phyloP scores from a whole-genome alignment of 768 basidiomycete genomes.

The Porpolomopsis calyptriformis region DNA sequence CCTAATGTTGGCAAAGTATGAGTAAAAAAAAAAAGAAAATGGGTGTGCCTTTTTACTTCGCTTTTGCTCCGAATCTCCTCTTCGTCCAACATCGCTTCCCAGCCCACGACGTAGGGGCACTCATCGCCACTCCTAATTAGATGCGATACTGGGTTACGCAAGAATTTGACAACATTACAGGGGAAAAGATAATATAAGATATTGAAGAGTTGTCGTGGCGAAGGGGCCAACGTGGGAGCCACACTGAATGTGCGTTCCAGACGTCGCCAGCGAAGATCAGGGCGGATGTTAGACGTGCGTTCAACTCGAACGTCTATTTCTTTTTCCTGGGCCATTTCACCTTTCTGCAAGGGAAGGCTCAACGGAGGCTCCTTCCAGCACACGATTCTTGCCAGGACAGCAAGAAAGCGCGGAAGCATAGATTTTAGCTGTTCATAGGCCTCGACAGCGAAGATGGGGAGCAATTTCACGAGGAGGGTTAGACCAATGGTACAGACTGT shows the following conservation, averaged over 20 bases:
- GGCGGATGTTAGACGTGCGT: constrained; percentile 32
- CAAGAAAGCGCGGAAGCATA: constrained; percentile 55
- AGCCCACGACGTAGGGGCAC: constrained; percentile 56
- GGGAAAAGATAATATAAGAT: constrained; percentile 86
- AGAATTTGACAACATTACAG: constrained; percentile 73
- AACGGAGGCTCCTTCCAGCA: constrained; percentile 81
- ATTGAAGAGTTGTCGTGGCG: constrained; percentile 60
- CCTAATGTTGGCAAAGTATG: constrained; percentile 25
- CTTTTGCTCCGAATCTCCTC: constrained; percentile 60
- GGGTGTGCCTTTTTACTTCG: constrained; percentile 42
- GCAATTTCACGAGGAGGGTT: constrained; percentile 53
- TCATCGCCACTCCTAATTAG: constrained; percentile 39
- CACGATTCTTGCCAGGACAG: constrained; percentile 57
- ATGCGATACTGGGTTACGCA: constrained; percentile 58
- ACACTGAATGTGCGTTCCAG: constrained; percentile 51
- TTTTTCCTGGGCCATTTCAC: too few species aligned
- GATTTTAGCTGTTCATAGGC: constrained; percentile 44
- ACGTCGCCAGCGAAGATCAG: constrained; percentile 57
- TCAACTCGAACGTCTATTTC: constrained; percentile 30
- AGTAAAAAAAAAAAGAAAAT: background rate
- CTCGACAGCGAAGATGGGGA: constrained; percentile 65
- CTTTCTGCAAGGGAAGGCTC: too few species aligned
- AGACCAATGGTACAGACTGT: constrained; percentile 57
- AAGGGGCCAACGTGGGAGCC: constrained; percentile 43
- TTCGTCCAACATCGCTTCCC: constrained; percentile 62